These are phyloP conservation scores for Westerdykella aurantiaca DNA, from an alignment of 2,329 filamentous ascomycete genomes.

Conservation along the genomic window DNA sequence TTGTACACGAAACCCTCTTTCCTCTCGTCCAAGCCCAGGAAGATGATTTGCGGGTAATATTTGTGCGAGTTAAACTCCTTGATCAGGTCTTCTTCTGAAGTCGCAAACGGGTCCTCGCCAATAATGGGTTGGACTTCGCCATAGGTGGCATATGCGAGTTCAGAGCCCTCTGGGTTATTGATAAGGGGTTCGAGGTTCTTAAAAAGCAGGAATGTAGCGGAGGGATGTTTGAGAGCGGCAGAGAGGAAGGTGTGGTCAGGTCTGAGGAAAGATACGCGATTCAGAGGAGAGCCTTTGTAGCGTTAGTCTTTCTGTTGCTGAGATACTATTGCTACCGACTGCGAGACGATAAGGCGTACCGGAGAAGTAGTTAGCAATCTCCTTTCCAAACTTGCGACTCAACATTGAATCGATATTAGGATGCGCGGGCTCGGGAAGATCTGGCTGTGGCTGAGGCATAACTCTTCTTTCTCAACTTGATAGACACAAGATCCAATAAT, in stretches of 20 bases:
- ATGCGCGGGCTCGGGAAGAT: constrained; percentile 55
- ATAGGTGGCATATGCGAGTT: constrained; percentile 63
- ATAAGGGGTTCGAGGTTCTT: constrained; percentile 72
- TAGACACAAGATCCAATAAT: not conserved
- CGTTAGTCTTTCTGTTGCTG: constrained; percentile 1
- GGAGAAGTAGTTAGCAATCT: constrained; percentile 79
- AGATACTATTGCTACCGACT: not conserved
- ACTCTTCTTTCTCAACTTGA: not conserved
- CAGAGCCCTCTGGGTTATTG: constrained; percentile 45
- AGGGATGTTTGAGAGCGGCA: constrained; percentile 59
- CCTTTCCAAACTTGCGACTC: constrained; percentile 69
- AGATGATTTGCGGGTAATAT: constrained; percentile 67
- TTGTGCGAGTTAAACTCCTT: constrained; percentile 66
- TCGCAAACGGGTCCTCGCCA: constrained; percentile 63
- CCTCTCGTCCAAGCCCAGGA: constrained; percentile 74
- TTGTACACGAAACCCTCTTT: constrained; percentile 55
- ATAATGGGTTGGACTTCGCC: constrained; percentile 66
- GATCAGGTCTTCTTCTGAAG: constrained; percentile 66
- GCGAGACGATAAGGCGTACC: constrained; percentile 25
- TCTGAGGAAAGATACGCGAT: constrained; percentile 74
- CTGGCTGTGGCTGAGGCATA: constrained; percentile 38
- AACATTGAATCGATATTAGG: constrained; percentile 62
- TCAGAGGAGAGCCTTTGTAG: constrained; percentile 59
- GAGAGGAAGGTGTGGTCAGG: constrained; percentile 64
- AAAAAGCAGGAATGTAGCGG: constrained; percentile 69